Base-by-base conservation (phyloP, 2,329 filamentous ascomycete genomes). In the Meredithiella fracta region DNA sequence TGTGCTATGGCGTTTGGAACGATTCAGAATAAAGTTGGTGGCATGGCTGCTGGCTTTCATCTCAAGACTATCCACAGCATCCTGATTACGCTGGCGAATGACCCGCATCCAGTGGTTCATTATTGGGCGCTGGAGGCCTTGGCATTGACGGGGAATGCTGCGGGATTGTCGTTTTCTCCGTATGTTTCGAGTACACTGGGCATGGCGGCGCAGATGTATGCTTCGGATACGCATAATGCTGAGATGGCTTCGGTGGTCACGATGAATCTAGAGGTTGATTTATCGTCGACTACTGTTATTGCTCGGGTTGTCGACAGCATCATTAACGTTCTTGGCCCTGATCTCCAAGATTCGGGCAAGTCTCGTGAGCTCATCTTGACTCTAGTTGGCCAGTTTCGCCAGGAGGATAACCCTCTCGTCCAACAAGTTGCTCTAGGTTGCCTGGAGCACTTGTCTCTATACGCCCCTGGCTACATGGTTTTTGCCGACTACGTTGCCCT, bases 11-110 rank as follows among this genome's bases (percentile, higher is more conserved):
- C 92, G 11, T 72, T 98, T 29, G 92, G 92, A 7, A 86, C 85
- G 57, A 97, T 98, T 53, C 90, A 98, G 69, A 86, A 88, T 17
- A 89, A 95, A 66, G 86, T 98, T 34, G 94, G 92, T 57, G 91
- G 92, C 57, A 97, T 98, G 90, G 92, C 92, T 54, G 92, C 92
- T 55, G 89, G 90, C 2, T 89, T 92, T 63, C 92, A 98, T 66
- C 75, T 98, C 53, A 97, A 97, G 71, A 96, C 89, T 1, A 96
- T 98, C 52, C 78, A 96, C n/a, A 86, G 91, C 17, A 94, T 98
- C 40, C 72, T 98, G n/a, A 94, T 97, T 85, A 97, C 92, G 6
- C 76, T 98, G 8, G 91, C 89, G 67, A 95, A 90, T 62, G 92
- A 98, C 64, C 87, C 91, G 20, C 92, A 98, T 66, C 90, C 92